Conservation (phyloP, 1,139 yeast genomes). For the Kazachstania sp. region DNA sequence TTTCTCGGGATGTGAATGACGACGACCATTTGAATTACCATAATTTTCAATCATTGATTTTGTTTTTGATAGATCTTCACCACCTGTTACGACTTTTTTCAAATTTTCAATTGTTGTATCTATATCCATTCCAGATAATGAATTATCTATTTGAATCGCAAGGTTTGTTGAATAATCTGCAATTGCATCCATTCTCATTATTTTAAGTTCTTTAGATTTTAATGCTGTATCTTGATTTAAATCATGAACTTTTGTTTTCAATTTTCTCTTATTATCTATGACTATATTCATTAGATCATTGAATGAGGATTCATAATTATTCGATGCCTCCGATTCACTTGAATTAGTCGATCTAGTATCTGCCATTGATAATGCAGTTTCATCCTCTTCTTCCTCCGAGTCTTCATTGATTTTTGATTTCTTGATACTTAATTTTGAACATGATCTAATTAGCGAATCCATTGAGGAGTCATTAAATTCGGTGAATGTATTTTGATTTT, state of each 20-base stretch:
- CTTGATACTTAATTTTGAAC: not conserved
- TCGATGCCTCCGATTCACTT: not conserved
- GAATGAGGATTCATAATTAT: not conserved
- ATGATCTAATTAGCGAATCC: not conserved
- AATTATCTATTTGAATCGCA: slow-evolving; percentile 19
- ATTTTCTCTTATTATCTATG: slow-evolving; percentile 12
- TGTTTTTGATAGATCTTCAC: slow-evolving; percentile 1
- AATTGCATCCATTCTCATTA: slow-evolving; percentile 16
- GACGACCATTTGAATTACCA: not conserved
- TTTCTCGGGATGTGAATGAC: not conserved
- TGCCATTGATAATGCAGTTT: not conserved
- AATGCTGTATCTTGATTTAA: slow-evolving; percentile 8
- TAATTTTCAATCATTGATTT: slow-evolving; percentile 18
- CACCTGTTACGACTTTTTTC: slow-evolving; percentile 25
- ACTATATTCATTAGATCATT: slow-evolving; percentile 5
- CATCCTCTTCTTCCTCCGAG: not conserved
- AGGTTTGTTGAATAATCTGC: slow-evolving; percentile 21
- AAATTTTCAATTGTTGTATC: slow-evolving; percentile 14
- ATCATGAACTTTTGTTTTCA: slow-evolving; percentile 9
- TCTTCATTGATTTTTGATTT: not conserved
- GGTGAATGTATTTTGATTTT: not conserved
- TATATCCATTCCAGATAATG: slow-evolving; percentile 4
- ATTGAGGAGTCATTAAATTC: not conserved
- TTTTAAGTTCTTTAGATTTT: slow-evolving; percentile 6
- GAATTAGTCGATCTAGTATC: not conserved